Evolutionary conservation across 2,329 filamentous ascomycete species (phyloP), one percentile per base, ranked within the genome.

Genomic region (Talaromyces pinophilus): DNA sequence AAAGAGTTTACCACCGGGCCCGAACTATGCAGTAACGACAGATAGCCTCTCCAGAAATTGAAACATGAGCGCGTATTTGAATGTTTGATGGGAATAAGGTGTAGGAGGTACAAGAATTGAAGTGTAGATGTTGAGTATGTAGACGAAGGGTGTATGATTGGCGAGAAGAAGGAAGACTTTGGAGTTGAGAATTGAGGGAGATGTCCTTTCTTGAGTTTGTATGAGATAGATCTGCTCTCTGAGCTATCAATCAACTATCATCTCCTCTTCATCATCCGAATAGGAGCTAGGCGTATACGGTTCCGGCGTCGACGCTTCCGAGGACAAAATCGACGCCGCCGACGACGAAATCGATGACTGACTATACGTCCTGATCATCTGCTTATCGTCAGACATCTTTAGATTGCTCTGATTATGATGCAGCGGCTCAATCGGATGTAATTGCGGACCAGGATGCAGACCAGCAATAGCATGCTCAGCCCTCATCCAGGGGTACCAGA

Each of bases 401-500:
- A 19, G 40, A 13, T 2, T 11, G 57, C 40, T 46, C 19, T 46
- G 57, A 60, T 48, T n/a, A 22, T 59, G 33, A 19, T 59, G 46
- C 30, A 35, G 30, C 42, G 48, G 33, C 38, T 57, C 66, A 42
- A 62, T 66, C 17, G 61, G 55, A 54, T 62, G 46, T 17, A 59
- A 42, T 25, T 59, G 54, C 17, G 65, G 65, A 54, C 65, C 65
- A 40, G 44, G 46, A 63, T 59, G 60, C 44, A 67, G 65, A 6
- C 65, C 65, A 28, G 55, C 30, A 54, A 67, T 59, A 38, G 74
- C 59, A 68, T 73, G 63, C 67, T 69, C 69, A 77, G 64, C 75
- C 11, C 73, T 73, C 80, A 82, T 82, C 80, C 80, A 82, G 25
- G 78, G 76, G 72, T 78, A 82, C 73, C 79, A 78, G 22, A 77